phyloP scores from a whole-genome alignment of 1,284 basidiomycete genomes.

The Rhodotorula sp. region DNA sequence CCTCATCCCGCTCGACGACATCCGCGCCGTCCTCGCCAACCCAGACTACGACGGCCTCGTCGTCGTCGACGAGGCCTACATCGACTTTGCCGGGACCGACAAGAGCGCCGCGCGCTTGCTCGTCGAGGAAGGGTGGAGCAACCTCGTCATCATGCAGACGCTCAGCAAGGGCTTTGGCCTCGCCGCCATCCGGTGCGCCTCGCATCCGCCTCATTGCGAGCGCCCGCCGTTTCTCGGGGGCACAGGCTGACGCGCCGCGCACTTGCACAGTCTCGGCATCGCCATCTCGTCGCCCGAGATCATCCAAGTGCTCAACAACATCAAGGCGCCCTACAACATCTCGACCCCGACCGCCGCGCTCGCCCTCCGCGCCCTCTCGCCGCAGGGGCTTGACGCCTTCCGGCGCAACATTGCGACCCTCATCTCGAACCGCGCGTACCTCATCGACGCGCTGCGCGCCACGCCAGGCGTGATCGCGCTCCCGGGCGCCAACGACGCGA shows the following conservation, averaged over 20 bases:
- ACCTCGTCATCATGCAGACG: slow-evolving; percentile 92
- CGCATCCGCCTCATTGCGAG: background rate
- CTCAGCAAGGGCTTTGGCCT: slow-evolving; percentile 95
- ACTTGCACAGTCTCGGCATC: slow-evolving; percentile 71
- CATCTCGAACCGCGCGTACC: slow-evolving; percentile 34
- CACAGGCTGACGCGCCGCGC: background rate
- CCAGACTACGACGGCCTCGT: slow-evolving; percentile 84
- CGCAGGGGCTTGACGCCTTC: slow-evolving; percentile 63
- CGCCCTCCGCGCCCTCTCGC: slow-evolving; percentile 74
- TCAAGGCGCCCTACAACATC: slow-evolving; percentile 98
- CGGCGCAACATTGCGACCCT: slow-evolving; percentile 41
- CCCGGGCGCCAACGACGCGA: slow-evolving; percentile 84
- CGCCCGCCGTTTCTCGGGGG: background rate
- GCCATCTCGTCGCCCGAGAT: slow-evolving; percentile 85
- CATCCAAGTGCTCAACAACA: slow-evolving; percentile 89
- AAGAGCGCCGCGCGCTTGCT: slow-evolving; percentile 66
- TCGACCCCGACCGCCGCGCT: slow-evolving; percentile 85
- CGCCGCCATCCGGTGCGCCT: slow-evolving; percentile 80
- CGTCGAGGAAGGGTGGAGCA: slow-evolving; percentile 68
- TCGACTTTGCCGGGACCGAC: slow-evolving; percentile 69
- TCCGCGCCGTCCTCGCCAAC: slow-evolving; percentile 76
- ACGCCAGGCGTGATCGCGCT: slow-evolving; percentile 63
- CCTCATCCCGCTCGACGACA: slow-evolving; percentile 69
- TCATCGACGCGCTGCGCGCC: slow-evolving; percentile 15
- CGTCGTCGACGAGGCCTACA: slow-evolving; percentile 95